Base-by-base conservation (phyloP, 2,329 filamentous ascomycete genomes). In the Gremmenia infestans region DNA sequence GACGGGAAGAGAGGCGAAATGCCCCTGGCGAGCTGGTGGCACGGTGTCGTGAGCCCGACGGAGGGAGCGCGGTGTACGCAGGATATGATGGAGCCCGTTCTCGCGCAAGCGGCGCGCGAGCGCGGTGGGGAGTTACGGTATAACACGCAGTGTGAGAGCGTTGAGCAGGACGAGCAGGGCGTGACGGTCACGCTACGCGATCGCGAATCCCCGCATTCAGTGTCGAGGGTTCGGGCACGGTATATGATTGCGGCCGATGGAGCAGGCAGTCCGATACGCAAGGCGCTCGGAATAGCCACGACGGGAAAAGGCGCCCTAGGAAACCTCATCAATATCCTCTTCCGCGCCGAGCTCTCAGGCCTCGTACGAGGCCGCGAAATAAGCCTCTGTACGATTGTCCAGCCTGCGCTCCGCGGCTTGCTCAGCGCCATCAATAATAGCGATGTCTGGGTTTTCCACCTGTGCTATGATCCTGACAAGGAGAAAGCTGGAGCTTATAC, bases 161-260 rank as follows among this genome's bases (percentile, higher is more conserved):
- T 65, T 17, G 42, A 53, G 46, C 71, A 66, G 55, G 58, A 69
- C 49, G 52, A 54, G 2, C 48, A 63, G 2, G 59, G 63, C 4
- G 67, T 74, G 2, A 65, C 58, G 5, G 69, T 57, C 11, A 69
- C 54, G 1, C 57, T 66, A 7, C 58, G 53, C 43, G 57, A 69
- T 47, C 32, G 58, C 19, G 49, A 53, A 32, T 56, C 6, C 23
- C 52, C 49, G 7, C 17, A 19, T 1, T 2, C 4, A 32, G 46
- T 36, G 7, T 59, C 48, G 1, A 62, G 55, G 5, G 50, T 75
- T n/a, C 52, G 53, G 2, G 70, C 67, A 7, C 63, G 68, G 2
- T 75, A 75, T 52, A 60, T 74, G 17, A 68, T 76, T 17, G 72
- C 72, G 12, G 72, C 70, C 35, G 74, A 75, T 50, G 73, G 73